Conservation (phyloP, 345 rosid genomes). For the Lepidium aucheri region DNA sequence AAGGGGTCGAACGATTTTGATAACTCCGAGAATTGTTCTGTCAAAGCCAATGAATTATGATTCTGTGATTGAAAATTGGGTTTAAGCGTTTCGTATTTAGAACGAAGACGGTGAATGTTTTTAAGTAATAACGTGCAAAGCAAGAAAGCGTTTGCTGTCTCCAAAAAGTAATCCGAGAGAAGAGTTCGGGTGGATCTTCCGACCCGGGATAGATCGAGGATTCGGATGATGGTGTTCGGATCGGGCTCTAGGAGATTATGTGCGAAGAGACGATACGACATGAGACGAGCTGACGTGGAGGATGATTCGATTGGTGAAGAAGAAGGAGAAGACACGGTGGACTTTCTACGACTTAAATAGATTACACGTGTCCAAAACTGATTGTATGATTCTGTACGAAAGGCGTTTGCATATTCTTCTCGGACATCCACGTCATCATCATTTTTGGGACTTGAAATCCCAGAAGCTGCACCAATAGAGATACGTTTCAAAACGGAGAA, state of each 20-base stretch:
- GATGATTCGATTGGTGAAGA: constrained; percentile 34
- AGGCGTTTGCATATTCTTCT: constrained; percentile 81
- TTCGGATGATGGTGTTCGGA: constrained; percentile 30
- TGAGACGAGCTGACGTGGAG: constrained; percentile 58
- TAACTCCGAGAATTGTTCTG: constrained; percentile 25
- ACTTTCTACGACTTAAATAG: constrained; percentile 3
- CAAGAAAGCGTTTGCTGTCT: constrained; percentile 54
- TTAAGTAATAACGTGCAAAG: constrained; percentile 47
- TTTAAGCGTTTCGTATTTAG: constrained; percentile 26
- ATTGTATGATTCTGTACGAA: constrained; percentile 71
- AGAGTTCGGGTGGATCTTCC: constrained; percentile 28
- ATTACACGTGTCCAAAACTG: constrained; percentile 67
- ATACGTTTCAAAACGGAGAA: background rate
- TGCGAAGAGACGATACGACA: constrained; percentile 66
- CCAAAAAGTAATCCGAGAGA: constrained; percentile 43
- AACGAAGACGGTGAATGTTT: constrained; percentile 42
- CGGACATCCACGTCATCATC: constrained; percentile 40
- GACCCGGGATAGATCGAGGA: constrained; percentile 27
- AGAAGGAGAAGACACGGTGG: constrained; percentile 13
- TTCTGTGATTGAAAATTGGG: constrained; percentile 17
- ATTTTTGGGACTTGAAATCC: background rate
- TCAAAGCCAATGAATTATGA: background rate
- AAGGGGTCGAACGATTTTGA: constrained; percentile 31
- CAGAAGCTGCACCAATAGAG: constrained; percentile 16
- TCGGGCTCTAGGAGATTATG: constrained; percentile 70